A percentile compares a stretch with the other conserved stretches of the same genome.
These are phyloP conservation scores for Fusarium fracticaudum DNA, from an alignment of 2,329 filamentous ascomycete genomes.

Conservation along the genomic window DNA sequence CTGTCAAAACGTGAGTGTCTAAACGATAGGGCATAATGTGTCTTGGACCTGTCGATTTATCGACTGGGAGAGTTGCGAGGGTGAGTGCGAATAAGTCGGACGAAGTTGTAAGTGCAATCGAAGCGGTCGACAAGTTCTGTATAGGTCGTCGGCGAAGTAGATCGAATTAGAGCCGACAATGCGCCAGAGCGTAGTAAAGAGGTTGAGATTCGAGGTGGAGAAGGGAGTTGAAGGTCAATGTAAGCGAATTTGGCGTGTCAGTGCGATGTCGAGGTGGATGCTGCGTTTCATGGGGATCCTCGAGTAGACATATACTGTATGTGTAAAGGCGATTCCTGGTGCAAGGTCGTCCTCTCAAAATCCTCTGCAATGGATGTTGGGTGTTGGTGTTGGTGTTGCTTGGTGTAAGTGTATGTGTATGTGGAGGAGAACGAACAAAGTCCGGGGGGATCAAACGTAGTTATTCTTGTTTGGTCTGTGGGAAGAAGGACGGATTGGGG, in stretches of 20 bases:
- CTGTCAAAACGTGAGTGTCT: constrained; percentile 86
- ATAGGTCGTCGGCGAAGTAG: constrained; percentile 31
- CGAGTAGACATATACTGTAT: constrained; percentile 34
- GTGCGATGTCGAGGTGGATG: constrained; percentile 34
- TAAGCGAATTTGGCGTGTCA: constrained; percentile 27
- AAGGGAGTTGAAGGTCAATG: constrained; percentile 23
- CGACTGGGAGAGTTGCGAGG: constrained; percentile 45
- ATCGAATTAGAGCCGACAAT: constrained; percentile 36
- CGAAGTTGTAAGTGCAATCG: constrained; percentile 20
- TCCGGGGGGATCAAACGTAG: constrained; percentile 43
- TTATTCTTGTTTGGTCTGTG: constrained; percentile 44
- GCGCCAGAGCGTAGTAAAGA: constrained; percentile 25
- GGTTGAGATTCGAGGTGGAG: constrained; percentile 6
- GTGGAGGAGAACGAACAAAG: constrained; percentile 37
- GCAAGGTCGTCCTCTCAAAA: constrained; percentile 17
- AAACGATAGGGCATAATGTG: constrained; percentile 82
- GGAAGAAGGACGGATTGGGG: constrained; percentile 42
- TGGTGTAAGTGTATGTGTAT: constrained; percentile 38
- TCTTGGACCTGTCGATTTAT: constrained; percentile 47
- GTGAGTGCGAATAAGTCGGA: constrained; percentile 7
- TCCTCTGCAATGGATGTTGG: constrained; percentile 20
- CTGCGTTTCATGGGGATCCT: constrained; percentile 39
- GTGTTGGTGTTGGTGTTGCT: background rate
- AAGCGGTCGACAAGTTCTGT: background rate
- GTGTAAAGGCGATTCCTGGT: constrained; percentile 20